These are phyloP conservation scores for Angophora floribunda DNA, from an alignment of 345 rosid genomes.

Conservation along the genomic window DNA sequence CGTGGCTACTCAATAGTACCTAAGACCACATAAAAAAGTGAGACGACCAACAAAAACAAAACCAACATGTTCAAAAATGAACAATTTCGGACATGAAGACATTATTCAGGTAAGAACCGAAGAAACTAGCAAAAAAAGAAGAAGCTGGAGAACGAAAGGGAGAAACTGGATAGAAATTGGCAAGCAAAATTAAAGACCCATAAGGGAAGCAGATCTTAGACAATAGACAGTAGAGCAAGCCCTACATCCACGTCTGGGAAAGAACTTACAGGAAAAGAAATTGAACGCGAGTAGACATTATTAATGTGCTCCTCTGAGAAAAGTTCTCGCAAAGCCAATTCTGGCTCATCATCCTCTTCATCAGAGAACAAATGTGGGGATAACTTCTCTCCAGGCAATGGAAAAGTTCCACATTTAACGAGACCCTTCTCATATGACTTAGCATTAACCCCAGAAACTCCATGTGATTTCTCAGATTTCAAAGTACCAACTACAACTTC, in stretches of 20 bases:
- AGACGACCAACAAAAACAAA: not conserved
- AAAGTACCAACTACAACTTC: slow-evolving; percentile 7
- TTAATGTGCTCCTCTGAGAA: slow-evolving; percentile 14
- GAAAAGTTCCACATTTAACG: slow-evolving; percentile 12
- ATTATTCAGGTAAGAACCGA: not conserved
- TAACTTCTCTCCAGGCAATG: not conserved
- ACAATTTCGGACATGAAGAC: not conserved
- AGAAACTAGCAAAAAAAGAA: not conserved
- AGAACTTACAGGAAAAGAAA: not conserved
- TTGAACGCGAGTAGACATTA: not conserved
- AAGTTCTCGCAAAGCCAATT: slow-evolving; percentile 16
- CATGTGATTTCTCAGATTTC: slow-evolving; percentile 25
- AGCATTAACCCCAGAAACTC: slow-evolving; percentile 10
- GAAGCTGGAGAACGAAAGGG: not conserved
- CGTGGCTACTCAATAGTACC: not conserved
- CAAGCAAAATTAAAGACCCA: not conserved
- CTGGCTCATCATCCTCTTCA: slow-evolving; percentile 24
- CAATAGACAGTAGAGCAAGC: not conserved
- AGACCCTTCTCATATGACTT: slow-evolving; percentile 10
- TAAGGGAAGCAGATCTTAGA: too few relatives aligned
- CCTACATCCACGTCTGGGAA: not conserved
- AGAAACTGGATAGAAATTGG: not conserved
- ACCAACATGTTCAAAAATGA: not conserved
- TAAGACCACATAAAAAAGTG: not conserved
- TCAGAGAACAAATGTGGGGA: slow-evolving; percentile 11